Conservation (phyloP, 768 basidiomycete genomes). For the Hortiboletus campestris region DNA sequence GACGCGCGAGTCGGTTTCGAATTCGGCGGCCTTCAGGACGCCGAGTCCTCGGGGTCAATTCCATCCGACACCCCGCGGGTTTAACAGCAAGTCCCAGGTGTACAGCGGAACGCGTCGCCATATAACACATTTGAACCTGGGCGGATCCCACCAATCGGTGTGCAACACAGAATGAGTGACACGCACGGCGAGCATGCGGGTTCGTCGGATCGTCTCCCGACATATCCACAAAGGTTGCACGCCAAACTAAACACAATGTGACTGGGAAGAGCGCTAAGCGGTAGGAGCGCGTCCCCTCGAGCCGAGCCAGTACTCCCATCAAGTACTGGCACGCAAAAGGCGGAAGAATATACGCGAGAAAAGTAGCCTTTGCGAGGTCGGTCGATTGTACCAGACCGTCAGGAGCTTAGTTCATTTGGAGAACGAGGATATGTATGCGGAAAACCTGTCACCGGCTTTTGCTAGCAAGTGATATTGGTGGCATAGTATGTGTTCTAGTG, state of each 20-base stretch:
- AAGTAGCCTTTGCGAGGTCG: constrained; percentile 21
- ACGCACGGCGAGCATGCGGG: constrained; percentile 21
- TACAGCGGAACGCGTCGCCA: constrained; percentile 12
- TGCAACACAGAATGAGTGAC: background rate
- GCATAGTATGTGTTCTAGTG: constrained; percentile 83
- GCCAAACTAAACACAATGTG: constrained; percentile 43
- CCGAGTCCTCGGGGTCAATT: constrained; percentile 23
- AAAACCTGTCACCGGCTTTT: constrained; percentile 34
- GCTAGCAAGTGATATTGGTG: constrained; percentile 57
- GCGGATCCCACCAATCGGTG: background rate
- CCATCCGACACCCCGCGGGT: constrained; percentile 28
- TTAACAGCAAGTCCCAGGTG: constrained; percentile 25
- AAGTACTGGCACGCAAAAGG: constrained; percentile 48
- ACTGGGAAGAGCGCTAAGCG: constrained; percentile 51
- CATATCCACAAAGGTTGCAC: constrained; percentile 30
- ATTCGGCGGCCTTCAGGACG: constrained; percentile 11
- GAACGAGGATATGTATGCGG: constrained; percentile 26
- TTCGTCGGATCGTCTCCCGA: constrained; percentile 17
- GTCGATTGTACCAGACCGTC: background rate
- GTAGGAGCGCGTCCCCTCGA: constrained; percentile 38
- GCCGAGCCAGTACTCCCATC: constrained; percentile 53
- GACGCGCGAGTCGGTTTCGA: constrained; percentile 6
- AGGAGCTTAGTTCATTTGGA: background rate
- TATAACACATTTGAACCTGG: constrained; percentile 15
- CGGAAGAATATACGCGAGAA: constrained; percentile 39